Evolutionary conservation across 169 alveolate genomes (phyloP), one percentile per base, ranked within the genome.

Genomic region (Eimeria falciformis): DNA sequence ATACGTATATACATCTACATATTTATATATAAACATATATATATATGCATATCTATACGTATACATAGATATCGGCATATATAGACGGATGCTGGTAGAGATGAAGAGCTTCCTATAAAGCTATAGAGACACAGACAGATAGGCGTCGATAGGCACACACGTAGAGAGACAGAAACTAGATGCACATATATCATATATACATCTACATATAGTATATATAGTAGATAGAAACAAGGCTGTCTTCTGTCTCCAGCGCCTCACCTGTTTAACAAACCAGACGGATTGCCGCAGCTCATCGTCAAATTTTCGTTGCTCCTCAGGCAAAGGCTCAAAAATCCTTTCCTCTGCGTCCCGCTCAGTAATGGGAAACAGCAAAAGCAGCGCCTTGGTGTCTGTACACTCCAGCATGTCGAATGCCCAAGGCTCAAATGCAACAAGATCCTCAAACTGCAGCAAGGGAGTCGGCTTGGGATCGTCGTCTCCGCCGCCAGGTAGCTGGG

Each of bases 231-330:
- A 69, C 4, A 69, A 6, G 43, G 2, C 2, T 27, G 6, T n/a
- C n/a, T n/a, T n/a, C n/a, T n/a, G n/a, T n/a, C n/a, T n/a, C n/a
- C n/a, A n/a, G n/a, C 53, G 56, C n/a, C 18, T 40, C 43, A 58
- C 90, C 75, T 82, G 90, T 33, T 82, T 82, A 45, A 68, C 45
- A 25, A 56, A 82, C 90, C 90, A 82, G 90, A 82, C 45, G 29
- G 53, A 29, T 12, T 82, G 29, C 40, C 4, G 43, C 25, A 2
- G 14, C 14, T 33, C 25, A n/a, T 50, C 25, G 14, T 50, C 77
- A 11, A 27, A 46, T 18, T 29, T 21, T 5, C 5, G 69, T 53
- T 82, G 90, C 78, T 82, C 46, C 53, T 33, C n/a, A 7, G 11
- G 71, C 71, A 58, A 21, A 7, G 11, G 71, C 71, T 58, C 29